Base-by-base conservation (phyloP, 169 alveolate species). In the Plasmodium berghei region DNA sequence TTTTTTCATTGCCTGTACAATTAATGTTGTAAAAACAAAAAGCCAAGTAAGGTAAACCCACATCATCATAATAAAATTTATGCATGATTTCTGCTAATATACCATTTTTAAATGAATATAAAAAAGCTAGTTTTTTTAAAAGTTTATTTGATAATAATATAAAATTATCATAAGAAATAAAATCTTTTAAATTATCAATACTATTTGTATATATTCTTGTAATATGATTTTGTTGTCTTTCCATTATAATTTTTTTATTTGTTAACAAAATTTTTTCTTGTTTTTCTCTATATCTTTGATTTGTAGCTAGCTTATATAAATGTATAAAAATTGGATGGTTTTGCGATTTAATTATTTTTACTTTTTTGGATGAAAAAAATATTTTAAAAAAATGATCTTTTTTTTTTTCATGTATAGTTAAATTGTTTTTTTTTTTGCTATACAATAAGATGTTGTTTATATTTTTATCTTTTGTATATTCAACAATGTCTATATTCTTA, bases 321-420 rank as follows among this genome's bases (percentile, higher is more conserved):
- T 83, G 90, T 16, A 83, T 83, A 67, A 67, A 83, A 67, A 83
- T 67, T 22, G 90, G 90, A 61, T 83, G 90, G 2, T 83, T 83
- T 67, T 83, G 90, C 8, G 90, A 83, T 48, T 83, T 83, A 18
- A 83, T 83, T 83, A 83, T 83, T 83, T 83, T 83, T 28, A 83
- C 90, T 61, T 83, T 83, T 67, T 83, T 83, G 0, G 90, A 83
- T 10, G 90, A 83, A 55, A 83, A 83, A 83, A 83, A 83, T 1
- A 83, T 83, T 83, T 83, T 83, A 67, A 54, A 83, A 66, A 83
- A 83, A 67, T 83, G 90, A 55, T 83, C 90, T 22, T 67, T 66
- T 40, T 67, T 83, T 16, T 83, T 83, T 48, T 83, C 90, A 67
- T 48, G 26, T n/a, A 83, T 14, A 26, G 18, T 67, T 83, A 83